These are phyloP conservation scores for Plantago rigida DNA, from an alignment of 305 asterid species.

Conservation along the genomic window DNA sequence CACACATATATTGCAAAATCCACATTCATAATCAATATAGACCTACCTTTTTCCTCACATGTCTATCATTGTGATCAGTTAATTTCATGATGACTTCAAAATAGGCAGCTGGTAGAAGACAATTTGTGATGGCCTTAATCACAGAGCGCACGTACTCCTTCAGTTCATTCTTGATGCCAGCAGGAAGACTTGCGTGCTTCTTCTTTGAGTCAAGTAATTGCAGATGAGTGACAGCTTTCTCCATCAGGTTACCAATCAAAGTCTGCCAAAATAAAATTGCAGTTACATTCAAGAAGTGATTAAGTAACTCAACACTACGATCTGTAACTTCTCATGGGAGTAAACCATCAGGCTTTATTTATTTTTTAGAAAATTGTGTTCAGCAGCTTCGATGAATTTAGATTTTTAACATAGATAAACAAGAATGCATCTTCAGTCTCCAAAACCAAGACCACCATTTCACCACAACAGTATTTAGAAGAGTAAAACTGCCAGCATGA, in stretches of 20 bases:
- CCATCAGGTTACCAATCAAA: constrained; percentile 63
- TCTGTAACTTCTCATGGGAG: too few species aligned
- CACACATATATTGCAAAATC: constrained; percentile 14
- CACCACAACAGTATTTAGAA: too few species aligned
- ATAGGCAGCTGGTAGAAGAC: constrained; percentile 54
- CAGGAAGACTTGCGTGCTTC: constrained; percentile 43
- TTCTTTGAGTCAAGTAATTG: constrained; percentile 42
- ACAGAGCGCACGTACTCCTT: constrained; percentile 46
- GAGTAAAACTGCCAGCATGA: too few species aligned
- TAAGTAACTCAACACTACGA: not conserved
- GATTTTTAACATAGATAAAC: too few species aligned
- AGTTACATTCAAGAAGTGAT: constrained; percentile 18
- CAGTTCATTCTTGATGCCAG: constrained; percentile 51
- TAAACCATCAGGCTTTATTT: too few species aligned
- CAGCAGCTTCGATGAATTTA: too few species aligned
- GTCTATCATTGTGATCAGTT: constrained; percentile 47
- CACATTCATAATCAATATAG: constrained; percentile 1
- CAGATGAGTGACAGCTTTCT: constrained; percentile 54
- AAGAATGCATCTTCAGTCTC: too few species aligned
- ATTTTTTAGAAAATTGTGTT: too few species aligned
- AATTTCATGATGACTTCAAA: constrained; percentile 53
- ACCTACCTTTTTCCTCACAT: constrained; percentile 67
- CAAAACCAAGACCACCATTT: too few species aligned
- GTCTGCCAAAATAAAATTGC: constrained; percentile 40
- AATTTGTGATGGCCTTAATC: constrained; percentile 45